A percentile compares a stretch with the other conserved stretches of the same genome.
These are phyloP conservation scores for Neonectria hederae DNA, from an alignment of 2,329 filamentous ascomycete genomes.

Conservation along the genomic window DNA sequence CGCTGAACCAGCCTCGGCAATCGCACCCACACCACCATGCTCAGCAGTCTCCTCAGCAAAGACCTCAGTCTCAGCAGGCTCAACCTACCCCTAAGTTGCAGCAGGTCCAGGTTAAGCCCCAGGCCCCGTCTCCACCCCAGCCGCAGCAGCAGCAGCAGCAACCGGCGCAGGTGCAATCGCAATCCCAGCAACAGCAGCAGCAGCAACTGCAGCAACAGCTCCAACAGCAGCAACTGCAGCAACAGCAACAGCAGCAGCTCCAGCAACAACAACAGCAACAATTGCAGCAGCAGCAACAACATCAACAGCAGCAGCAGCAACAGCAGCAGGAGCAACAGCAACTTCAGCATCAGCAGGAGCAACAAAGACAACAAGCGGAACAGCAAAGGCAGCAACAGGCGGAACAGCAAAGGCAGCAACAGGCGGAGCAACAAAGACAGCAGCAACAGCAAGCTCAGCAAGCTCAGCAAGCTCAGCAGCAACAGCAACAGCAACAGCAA, in stretches of 20 bases:
- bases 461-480: slow-evolving; percentile 14
- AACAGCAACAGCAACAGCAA: slow-evolving; percentile 40
- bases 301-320: slow-evolving; percentile 40
- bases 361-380: slow-evolving; percentile 43
- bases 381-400: slow-evolving; percentile 42
- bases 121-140: slow-evolving; percentile 46
- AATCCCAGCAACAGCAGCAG: slow-evolving; percentile 37
- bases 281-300: slow-evolving; percentile 44
- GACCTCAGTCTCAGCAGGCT: slow-evolving; percentile 51
- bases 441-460: slow-evolving; percentile 32
- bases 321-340: slow-evolving; percentile 46
- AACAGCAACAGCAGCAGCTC: slow-evolving; percentile 43
- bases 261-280: slow-evolving; percentile 46
- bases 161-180: slow-evolving; percentile 29
- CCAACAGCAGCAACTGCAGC: slow-evolving; percentile 39
- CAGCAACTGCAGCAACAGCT: slow-evolving; percentile 41
- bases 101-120: slow-evolving; percentile 46
- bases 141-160: slow-evolving; percentile 46
- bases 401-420: slow-evolving; percentile 42
- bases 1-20: slow-evolving; percentile 41
- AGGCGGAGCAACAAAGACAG: slow-evolving; percentile 40
- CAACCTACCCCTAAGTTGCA: slow-evolving; percentile 44
- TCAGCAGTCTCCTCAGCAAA: slow-evolving; percentile 46
- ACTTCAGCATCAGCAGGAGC: slow-evolving; percentile 42
- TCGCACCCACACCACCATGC: slow-evolving; percentile 41